phyloP scores from a whole-genome alignment of 1,139 yeast genomes.

The Barnettozyma hawaiiensis region DNA sequence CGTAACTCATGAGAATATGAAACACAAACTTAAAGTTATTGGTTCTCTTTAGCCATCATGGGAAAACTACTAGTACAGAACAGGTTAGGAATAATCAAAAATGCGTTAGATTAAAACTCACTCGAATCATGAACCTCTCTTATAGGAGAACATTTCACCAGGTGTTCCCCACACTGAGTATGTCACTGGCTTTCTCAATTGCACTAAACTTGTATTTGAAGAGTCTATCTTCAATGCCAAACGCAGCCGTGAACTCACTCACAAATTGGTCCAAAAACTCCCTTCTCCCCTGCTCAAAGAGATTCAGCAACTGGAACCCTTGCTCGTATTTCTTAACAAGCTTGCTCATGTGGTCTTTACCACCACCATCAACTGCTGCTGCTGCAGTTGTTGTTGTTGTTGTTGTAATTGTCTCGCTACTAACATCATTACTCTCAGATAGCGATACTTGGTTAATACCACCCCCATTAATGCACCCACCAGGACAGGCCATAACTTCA shows the following conservation, averaged over 20 bases:
- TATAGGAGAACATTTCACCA: not conserved
- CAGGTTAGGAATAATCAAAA: too few species aligned
- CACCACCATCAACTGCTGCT: too few species aligned
- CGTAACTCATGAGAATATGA: not conserved
- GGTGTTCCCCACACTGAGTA: slow-evolving; percentile 29
- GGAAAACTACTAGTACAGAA: not conserved
- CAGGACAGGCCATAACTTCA: slow-evolving; percentile 98
- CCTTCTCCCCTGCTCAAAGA: slow-evolving; percentile 17
- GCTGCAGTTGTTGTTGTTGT: too few species aligned
- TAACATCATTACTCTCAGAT: slow-evolving; percentile 11
- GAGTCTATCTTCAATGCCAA: slow-evolving; percentile 38
- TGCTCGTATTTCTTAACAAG: slow-evolving; percentile 16
- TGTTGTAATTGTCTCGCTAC: slow-evolving; percentile 16
- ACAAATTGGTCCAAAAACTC: slow-evolving; percentile 6
- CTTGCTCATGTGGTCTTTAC: slow-evolving; percentile 16
- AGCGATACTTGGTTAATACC: slow-evolving; percentile 60
- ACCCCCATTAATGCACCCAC: slow-evolving; percentile 96
- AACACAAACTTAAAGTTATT: not conserved
- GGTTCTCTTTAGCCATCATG: too few species aligned
- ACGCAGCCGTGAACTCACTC: slow-evolving; percentile 33
- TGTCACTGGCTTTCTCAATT: slow-evolving; percentile 47
- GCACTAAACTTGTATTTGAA: slow-evolving; percentile 41
- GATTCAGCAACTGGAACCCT: slow-evolving; percentile 16
- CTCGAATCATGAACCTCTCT: too few species aligned
- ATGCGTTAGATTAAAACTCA: too few species aligned